Evolutionary conservation across 352 stramenopile species (phyloP), one percentile per base, ranked within the genome.

Genomic region (Pythium myriotylum): DNA sequence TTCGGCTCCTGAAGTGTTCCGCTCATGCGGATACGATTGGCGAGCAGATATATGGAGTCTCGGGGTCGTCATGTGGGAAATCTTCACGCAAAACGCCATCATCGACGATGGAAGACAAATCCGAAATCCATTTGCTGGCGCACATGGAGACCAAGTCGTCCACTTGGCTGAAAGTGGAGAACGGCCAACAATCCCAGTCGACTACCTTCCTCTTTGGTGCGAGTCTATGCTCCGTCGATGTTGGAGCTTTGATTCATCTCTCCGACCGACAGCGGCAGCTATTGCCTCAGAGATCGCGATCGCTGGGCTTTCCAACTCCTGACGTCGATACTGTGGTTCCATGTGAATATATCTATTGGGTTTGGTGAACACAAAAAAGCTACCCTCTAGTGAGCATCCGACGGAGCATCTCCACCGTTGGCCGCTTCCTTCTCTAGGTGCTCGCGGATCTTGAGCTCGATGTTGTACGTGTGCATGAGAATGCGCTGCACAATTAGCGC

Each of bases 401-500:
- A 19, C 12, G 48, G 24, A 7, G 26, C 33, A 29, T 59, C 53
- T 3, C 14, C 39, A 12, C 40, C 40, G 33, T 69, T 58, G 13
- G 17, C 51, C 1, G 35, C 62, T 17, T 70, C 64, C 29, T 64
- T 60, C 37, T 67, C 68, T 17, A 85, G 71, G 20, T 76, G 59
- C 46, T 88, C 77, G 27, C 67, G 64, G 52, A 91, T 56, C 63
- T 89, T 80, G 53, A 79, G 72, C 50, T 91, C 79, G 27, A 88
- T 88, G 52, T 74, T 70, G 32, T 81, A 62, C 41, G 79, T 79
- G 59, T 91, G 82, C 76, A 91, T 76, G 57, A 87, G 67, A 51
- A 91, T 88, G 20, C 82, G 82, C 70, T 89, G 79, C 16, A 91
- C 65, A 51, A 91, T 86, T 46, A 89, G 54, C 8, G 79, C 78